These are phyloP conservation scores for Spiraea crenata DNA, from an alignment of 331 rosid genomes.

Conservation along the genomic window DNA sequence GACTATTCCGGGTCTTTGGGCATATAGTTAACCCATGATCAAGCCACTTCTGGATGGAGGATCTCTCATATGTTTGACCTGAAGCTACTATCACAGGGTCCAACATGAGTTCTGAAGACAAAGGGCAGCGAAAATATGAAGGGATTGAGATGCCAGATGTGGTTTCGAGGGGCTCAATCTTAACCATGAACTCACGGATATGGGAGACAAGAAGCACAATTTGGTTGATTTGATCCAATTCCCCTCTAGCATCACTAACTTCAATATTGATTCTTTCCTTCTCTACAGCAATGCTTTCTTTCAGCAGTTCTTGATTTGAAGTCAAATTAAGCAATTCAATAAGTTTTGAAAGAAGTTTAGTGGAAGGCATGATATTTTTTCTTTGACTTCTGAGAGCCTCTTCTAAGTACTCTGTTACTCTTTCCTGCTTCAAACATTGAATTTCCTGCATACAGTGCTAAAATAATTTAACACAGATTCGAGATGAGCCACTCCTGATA, in stretches of 20 bases:
- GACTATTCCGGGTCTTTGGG: constrained; percentile 74
- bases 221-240: constrained; percentile 49
- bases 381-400: constrained; percentile 59
- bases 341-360: constrained; percentile 54
- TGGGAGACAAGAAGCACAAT: constrained; percentile 61
- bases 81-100: constrained; percentile 97
- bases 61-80: constrained; percentile 86
- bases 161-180: constrained; percentile 40
- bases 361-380: constrained; percentile 40
- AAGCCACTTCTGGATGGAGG: constrained; percentile 81
- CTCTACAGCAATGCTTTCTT: constrained; percentile 77
- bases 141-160: constrained; percentile 60
- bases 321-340: constrained; percentile 55
- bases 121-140: constrained; percentile 79
- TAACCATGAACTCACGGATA: constrained; percentile 61
- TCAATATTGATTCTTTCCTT: constrained; percentile 66
- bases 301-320: constrained; percentile 72
- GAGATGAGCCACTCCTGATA: constrained; percentile 12
- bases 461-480: constrained; percentile 36
- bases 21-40: constrained; percentile 72
- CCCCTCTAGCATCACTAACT: constrained; percentile 45
- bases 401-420: constrained; percentile 55
- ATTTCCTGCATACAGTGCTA: constrained; percentile 69
- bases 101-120: constrained; percentile 79
- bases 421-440: constrained; percentile 58